phyloP scores from a whole-genome alignment of 2,329 filamentous ascomycete species.

The Aschersonia sp. region DNA sequence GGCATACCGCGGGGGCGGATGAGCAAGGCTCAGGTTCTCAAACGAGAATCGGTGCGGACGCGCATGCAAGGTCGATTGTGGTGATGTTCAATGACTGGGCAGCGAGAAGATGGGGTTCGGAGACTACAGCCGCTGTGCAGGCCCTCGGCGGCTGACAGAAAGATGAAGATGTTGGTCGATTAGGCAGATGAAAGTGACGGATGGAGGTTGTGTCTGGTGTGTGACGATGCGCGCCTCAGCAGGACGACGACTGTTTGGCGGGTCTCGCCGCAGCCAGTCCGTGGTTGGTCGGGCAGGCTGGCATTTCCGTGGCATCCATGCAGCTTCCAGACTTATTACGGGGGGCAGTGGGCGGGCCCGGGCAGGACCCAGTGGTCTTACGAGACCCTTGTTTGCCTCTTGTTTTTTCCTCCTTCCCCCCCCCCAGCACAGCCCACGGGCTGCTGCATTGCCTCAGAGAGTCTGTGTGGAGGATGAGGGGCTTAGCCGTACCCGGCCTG shows the following conservation, averaged over 20 bases:
- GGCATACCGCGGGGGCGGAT: slow-evolving; percentile 38
- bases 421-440: no score
- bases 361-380: no score
- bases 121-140: no score
- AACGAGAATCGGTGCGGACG: slow-evolving; percentile 11
- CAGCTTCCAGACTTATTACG: no score
- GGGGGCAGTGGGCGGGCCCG: no score
- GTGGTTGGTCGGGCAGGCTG: neutral
- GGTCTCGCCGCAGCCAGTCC: neutral
- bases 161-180: neutral
- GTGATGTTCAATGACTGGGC: neutral
- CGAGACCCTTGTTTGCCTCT: no score
- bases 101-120: no score
- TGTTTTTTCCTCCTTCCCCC: no score
- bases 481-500: no score
- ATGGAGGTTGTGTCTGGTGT: neutral
- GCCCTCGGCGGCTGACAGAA: neutral
- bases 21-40: slow-evolving; percentile 18
- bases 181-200: neutral
- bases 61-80: slow-evolving; percentile 17
- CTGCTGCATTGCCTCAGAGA: no score
- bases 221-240: neutral
- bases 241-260: neutral
- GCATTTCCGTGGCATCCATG: no score
- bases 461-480: no score